Evolutionary conservation across 768 basidiomycete genomes (phyloP), one percentile per base, ranked within the genome.

Genomic region (Chalciporus sphaerocephalus): DNA sequence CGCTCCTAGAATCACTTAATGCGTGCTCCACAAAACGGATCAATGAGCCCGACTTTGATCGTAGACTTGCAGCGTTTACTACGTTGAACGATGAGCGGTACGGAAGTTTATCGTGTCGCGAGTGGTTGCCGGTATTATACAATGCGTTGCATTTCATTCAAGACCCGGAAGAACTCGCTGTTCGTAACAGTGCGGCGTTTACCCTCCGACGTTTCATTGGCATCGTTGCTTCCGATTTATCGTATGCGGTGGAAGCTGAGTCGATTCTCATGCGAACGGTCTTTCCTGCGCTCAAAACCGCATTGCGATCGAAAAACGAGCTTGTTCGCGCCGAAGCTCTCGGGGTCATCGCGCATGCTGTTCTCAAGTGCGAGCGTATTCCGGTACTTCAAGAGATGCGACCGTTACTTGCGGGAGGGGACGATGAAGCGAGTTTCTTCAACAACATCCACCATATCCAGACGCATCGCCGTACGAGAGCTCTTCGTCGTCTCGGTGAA

Each of bases 351-450:
- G 82, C 85, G 0, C 78, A 85, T 53, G 83, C 87, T 1, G 82
- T 94, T 6, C 69, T 73, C 27, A 79, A 75, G 49, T 88, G 87
- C 53, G 69, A 74, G 6, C 66, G 72, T 16, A 69, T 93, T 23
- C 58, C 69, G 0, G 64, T 76, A 2, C 66, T 97, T 21, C 81
- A 80, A 40, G 93, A 97, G 59, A 83, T 98, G 81, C 79, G 71
- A 18, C 74, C 82, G 10, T 68, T 98, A 6, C 75, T 97, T 24
- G 90, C 88, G 7, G 81, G 75, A 15, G 94, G 91, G 1, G 93
- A 98, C 59, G 85, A 88, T 39, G 95, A 99, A 65, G 92, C 92
- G 24, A 93, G 87, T 60, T 94, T 98, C 70, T 98, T 99, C 78
- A 85, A 85, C 72, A 99, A 99, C 65, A 81, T 97, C 38, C 80